Conservation (phyloP, 768 basidiomycete genomes). For the Podaxis mareebaensis region DNA sequence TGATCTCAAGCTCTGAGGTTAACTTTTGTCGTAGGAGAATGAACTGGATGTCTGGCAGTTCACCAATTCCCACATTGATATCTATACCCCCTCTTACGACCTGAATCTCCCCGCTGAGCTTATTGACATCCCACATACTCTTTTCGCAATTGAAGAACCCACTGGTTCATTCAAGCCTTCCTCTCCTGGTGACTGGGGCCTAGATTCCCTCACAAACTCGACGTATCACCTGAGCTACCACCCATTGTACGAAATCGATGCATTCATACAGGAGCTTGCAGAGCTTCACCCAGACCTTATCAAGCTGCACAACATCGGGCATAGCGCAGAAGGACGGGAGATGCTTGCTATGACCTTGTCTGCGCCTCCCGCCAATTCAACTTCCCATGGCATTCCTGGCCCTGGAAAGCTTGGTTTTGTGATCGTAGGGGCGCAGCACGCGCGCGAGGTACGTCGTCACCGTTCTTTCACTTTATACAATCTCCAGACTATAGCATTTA, state of each 20-base stretch:
- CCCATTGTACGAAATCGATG: slow-evolving; percentile 51
- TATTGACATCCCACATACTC: slow-evolving; percentile 23
- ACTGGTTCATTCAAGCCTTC: not conserved
- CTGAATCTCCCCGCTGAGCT: slow-evolving; percentile 25
- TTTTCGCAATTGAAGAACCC: slow-evolving; percentile 17
- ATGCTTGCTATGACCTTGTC: slow-evolving; percentile 57
- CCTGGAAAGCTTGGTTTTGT: slow-evolving; percentile 56
- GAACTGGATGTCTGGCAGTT: slow-evolving; percentile 56
- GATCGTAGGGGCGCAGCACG: slow-evolving; percentile 73
- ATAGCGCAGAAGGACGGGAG: slow-evolving; percentile 58
- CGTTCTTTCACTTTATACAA: not conserved
- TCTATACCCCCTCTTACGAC: slow-evolving; percentile 39
- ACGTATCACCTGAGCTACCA: slow-evolving; percentile 54
- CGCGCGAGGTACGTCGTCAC: slow-evolving; percentile 57
- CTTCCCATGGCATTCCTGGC: not conserved
- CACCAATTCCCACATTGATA: slow-evolving; percentile 44
- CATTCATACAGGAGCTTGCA: slow-evolving; percentile 51
- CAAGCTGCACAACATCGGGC: slow-evolving; percentile 50
- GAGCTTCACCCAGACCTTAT: slow-evolving; percentile 47
- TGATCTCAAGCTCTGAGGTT: not conserved
- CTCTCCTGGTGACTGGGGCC: slow-evolving; percentile 30
- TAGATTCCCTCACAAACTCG: slow-evolving; percentile 35
- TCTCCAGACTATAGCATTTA: slow-evolving; percentile 26
- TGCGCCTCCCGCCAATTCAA: slow-evolving; percentile 19
- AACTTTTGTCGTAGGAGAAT: slow-evolving; percentile 33